phyloP scores from a whole-genome alignment of 1,139 yeast species.

The Hansenula sp. region DNA sequence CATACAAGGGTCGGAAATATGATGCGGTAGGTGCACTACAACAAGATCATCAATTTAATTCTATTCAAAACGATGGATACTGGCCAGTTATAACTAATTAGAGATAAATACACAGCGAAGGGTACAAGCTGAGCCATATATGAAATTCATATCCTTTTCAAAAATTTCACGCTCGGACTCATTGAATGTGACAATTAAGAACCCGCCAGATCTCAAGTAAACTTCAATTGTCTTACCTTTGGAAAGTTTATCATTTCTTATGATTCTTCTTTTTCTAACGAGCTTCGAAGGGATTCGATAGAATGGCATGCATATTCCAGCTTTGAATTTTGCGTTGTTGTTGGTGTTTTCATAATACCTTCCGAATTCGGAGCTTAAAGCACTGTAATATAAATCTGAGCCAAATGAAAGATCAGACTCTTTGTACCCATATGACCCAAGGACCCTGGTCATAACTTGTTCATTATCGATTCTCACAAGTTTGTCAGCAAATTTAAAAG shows the following conservation, averaged over 20 bases:
- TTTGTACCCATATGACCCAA: slow-evolving; percentile 44
- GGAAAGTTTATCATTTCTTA: slow-evolving; percentile 11
- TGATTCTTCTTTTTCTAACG: slow-evolving; percentile 32
- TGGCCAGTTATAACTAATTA: slow-evolving; percentile 2
- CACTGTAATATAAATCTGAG: slow-evolving; percentile 41
- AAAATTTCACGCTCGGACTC: slow-evolving; percentile 31
- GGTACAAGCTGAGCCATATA: slow-evolving; percentile 26
- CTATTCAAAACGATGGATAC: no score
- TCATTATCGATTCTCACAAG: slow-evolving; percentile 30
- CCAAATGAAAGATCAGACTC: slow-evolving; percentile 34
- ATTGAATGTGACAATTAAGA: slow-evolving; percentile 48
- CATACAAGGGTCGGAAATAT: not conserved
- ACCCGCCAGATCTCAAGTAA: slow-evolving; percentile 54
- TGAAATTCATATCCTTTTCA: slow-evolving; percentile 43
- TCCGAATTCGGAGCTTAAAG: slow-evolving; percentile 55
- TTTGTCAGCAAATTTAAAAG: slow-evolving; percentile 35
- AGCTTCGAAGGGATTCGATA: slow-evolving; percentile 39
- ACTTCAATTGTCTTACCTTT: slow-evolving; percentile 32
- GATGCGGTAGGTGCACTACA: not conserved
- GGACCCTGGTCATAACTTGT: slow-evolving; percentile 40
- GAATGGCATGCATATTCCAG: slow-evolving; percentile 53
- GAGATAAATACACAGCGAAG: slow-evolving; percentile 22
- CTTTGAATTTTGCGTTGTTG: slow-evolving; percentile 32
- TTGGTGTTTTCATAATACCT: slow-evolving; percentile 35
- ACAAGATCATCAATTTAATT: not conserved